These are phyloP conservation scores for Cocos nucifera DNA, from an alignment of 176 grass and related monocot genomes.

Conservation along the genomic window DNA sequence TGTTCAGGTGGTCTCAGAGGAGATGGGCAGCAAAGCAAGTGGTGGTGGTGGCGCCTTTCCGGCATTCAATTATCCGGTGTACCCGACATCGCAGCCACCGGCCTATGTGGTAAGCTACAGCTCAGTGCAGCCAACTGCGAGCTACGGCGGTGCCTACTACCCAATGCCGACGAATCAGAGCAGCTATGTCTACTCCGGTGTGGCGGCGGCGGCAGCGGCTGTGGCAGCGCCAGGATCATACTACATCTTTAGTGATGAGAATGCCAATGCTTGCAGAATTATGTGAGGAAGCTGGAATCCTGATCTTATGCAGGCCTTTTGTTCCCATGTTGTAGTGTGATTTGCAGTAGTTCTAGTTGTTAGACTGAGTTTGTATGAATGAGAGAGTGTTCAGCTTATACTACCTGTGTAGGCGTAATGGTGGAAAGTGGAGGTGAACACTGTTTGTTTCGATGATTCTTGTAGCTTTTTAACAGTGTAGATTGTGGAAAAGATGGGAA, in stretches of 20 bases:
- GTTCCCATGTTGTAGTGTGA: too few relatives aligned
- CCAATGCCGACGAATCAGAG: slow-evolving; percentile 32
- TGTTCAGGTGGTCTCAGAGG: background rate
- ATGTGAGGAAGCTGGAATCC: slow-evolving; percentile 31
- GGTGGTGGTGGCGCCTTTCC: too few relatives aligned
- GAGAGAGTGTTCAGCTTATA: too few relatives aligned
- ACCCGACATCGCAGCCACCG: slow-evolving; percentile 26
- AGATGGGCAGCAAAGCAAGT: slow-evolving; percentile 31
- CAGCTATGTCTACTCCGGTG: slow-evolving; percentile 11
- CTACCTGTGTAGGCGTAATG: too few relatives aligned
- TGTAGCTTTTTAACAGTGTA: too few relatives aligned
- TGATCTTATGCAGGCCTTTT: too few relatives aligned
- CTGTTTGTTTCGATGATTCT: too few relatives aligned
- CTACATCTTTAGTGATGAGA: slow-evolving; percentile 52
- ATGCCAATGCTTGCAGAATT: slow-evolving; percentile 46
- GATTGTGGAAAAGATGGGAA: too few relatives aligned
- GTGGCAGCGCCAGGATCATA: slow-evolving; percentile 25
- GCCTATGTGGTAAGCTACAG: slow-evolving; percentile 56
- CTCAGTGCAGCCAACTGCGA: slow-evolving; percentile 47
- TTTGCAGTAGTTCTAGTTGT: too few relatives aligned
- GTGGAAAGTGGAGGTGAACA: too few relatives aligned
- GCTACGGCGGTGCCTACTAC: slow-evolving; percentile 52
- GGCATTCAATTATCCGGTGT: too few relatives aligned
- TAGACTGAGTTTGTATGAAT: too few relatives aligned
- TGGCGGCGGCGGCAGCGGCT: slow-evolving; percentile 18